Evolutionary conservation across 1,139 yeast genomes (phyloP), one percentile per base, ranked within the genome.

Genomic region (Suhomyces kunorum): DNA sequence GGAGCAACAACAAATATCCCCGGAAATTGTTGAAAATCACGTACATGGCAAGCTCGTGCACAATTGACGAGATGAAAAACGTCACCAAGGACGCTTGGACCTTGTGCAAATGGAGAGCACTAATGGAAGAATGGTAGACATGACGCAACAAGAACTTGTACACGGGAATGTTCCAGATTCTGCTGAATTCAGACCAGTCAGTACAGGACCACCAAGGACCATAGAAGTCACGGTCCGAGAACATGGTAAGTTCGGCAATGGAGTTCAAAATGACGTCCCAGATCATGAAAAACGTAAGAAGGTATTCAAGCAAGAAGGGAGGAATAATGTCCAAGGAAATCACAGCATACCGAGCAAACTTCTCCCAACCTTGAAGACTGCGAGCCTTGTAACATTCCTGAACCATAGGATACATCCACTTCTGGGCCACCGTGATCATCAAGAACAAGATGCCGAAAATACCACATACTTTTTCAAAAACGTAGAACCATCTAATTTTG

Each of bases 151-250:
- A 68, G 55, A 92, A 92, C 50, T 82, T 79, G 61, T 92, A 97
- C n/a, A 94, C 98, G 0, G 98, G 97, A 8, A 80, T 76, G 59
- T 92, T 92, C 98, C 99, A 94, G 49, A 87, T 81, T 49, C 97
- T 76, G 8, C 97, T 86, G 64, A 87, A 92, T 58, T 89, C 92
- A 42, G 87, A 89, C 96, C 97, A 92, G 36, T 89, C 84, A 20
- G 86, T 81, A 50, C 95, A 87, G 51, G 92, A 87, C 98, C 98
- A 92, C 98, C 98, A 92, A 31, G 89, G 87, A 3, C 95, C 95
- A 55, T 92, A 92, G 60, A 92, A 92, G 50, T 85, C 87, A 31
- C 98, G 77, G 58, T 92, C 98, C 2, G 90, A 96, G 63, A 83
- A 92, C 39, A 75, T 55, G 14, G 95, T 83, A 32, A 92, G 67